Evolutionary conservation across 306 rosid genomes (phyloP).

Genomic region (Leucaena leucocephala): DNA sequence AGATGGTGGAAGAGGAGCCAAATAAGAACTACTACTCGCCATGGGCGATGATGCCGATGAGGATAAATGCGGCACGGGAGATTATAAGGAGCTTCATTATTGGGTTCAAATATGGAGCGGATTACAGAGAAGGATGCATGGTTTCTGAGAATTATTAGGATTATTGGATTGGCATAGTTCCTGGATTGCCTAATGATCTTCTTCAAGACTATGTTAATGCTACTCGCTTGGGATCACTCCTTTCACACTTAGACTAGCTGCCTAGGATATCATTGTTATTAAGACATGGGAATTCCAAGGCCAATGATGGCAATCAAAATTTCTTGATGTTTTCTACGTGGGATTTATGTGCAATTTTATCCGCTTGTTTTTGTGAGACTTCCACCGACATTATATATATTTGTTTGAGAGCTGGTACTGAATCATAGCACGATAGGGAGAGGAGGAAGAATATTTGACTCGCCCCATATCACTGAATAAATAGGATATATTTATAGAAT

Average conservation of each 20-base stretch:
- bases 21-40: conserved; percentile 47
- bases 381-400: too few relatives aligned
- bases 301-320: not conserved
- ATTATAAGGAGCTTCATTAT: conserved; percentile 55
- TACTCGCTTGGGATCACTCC: conserved; percentile 40
- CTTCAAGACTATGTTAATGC: conserved; percentile 55
- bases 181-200: conserved; percentile 46
- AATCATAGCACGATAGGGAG: not conserved
- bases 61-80: conserved; percentile 45
- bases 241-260: not conserved
- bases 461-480: not conserved
- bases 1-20: conserved; percentile 55
- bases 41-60: conserved; percentile 27
- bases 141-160: conserved; percentile 36
- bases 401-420: not conserved
- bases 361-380: too few relatives aligned
- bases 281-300: not conserved
- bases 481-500: not conserved
- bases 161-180: conserved; percentile 42
- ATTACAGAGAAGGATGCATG: conserved; percentile 40
- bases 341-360: too few relatives aligned
- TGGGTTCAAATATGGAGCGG: conserved; percentile 21
- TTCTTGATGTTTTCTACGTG: too few relatives aligned
- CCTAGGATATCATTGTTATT: not conserved
- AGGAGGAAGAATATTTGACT: not conserved